Evolutionary conservation across 257 asterid genomes (phyloP).

Genomic region (Nemophila menziesii): DNA sequence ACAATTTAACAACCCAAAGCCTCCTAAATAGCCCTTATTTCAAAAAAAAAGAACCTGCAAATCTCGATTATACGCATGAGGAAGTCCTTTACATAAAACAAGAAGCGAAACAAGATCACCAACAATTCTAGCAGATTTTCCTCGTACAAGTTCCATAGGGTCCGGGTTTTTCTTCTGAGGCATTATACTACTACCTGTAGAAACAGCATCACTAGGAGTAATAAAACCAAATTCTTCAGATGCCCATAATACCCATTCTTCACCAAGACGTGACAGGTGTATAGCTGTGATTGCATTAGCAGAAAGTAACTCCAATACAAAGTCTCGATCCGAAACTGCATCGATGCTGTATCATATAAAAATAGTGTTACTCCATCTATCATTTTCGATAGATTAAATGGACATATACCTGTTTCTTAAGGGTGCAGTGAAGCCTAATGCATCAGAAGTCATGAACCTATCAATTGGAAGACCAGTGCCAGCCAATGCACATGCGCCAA

Average conservation of each 20-base stretch:
- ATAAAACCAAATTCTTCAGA: conserved; percentile 93
- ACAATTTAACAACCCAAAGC: neutral
- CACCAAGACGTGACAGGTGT: conserved; percentile 97
- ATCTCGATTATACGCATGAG: conserved; percentile 95
- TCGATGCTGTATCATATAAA: conserved; percentile 75
- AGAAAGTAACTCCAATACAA: conserved; percentile 82
- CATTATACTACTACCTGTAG: conserved; percentile 99
- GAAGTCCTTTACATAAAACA: conserved; percentile 98
- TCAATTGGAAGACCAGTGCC: conserved; percentile 98
- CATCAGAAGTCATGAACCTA: conserved; percentile 89
- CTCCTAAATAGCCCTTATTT: too few species aligned
- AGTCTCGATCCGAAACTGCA: conserved; percentile 99
- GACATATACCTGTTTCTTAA: conserved; percentile 76
- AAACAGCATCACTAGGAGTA: conserved; percentile 89
- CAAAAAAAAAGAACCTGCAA: conserved; percentile 47
- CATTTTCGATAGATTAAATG: too few species aligned
- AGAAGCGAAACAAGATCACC: conserved; percentile 94
- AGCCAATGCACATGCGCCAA: conserved; percentile 98
- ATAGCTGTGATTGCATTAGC: conserved; percentile 76
- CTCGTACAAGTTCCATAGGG: conserved; percentile 98
- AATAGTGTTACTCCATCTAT: conserved; percentile 30
- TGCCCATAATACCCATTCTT: conserved; percentile 99
- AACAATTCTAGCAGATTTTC: conserved; percentile 88
- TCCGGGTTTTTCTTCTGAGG: conserved; percentile 99
- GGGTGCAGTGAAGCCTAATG: conserved; percentile 86